Conservation (phyloP, 345 rosid genomes). For the Gossypium bickii region DNA sequence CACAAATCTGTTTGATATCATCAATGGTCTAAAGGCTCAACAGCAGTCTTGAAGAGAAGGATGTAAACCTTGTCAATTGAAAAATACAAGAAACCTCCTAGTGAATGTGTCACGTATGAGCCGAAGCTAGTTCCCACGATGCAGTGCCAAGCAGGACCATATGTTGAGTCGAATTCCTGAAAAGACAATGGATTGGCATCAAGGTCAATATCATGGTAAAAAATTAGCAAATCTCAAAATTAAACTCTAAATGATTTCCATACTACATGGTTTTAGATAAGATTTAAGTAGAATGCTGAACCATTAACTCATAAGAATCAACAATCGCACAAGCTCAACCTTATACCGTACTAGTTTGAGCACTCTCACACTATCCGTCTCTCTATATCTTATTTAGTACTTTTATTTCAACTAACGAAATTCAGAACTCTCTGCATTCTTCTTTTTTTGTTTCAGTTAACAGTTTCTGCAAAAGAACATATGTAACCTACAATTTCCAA, state of each 20-base stretch:
- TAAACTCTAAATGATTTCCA: background rate
- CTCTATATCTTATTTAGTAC: background rate
- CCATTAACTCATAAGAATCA: background rate
- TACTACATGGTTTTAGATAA: background rate
- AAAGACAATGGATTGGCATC: slow-evolving; percentile 14
- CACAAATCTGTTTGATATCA: background rate
- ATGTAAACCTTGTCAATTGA: slow-evolving; percentile 84
- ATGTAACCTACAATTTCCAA: background rate
- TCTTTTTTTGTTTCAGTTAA: background rate
- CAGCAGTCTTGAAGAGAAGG: slow-evolving; percentile 92
- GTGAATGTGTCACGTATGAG: slow-evolving; percentile 86
- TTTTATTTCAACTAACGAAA: background rate
- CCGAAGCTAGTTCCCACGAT: slow-evolving; percentile 96
- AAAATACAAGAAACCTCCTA: slow-evolving; percentile 90
- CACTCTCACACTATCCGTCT: background rate
- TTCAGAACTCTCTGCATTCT: background rate
- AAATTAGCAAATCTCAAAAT: background rate
- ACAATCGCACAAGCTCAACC: background rate
- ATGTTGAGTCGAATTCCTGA: slow-evolving; percentile 82
- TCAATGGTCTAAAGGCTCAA: slow-evolving; percentile 77
- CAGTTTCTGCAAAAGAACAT: background rate
- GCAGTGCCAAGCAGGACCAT: slow-evolving; percentile 99
- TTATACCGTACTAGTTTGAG: background rate
- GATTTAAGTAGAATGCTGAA: background rate
- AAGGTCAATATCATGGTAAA: background rate